Base-by-base conservation (phyloP, 1,284 basidiomycete species). In the Takashimella tepidaria region DNA sequence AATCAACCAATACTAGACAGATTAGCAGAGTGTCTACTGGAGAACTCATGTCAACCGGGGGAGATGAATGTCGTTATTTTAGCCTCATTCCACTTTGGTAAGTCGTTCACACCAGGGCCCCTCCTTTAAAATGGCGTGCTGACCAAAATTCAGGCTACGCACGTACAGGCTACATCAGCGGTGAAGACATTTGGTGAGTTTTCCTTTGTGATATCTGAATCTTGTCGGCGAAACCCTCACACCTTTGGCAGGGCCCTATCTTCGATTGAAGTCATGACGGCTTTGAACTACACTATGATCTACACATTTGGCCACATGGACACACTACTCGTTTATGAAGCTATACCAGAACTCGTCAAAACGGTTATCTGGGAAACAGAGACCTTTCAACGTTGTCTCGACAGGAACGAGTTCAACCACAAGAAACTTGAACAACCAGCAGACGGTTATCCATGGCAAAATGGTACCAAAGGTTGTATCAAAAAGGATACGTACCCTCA, bases 131-230 rank as follows among this genome's bases (percentile, higher is more conserved):
- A 20, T 21, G 5, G 16, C 10, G 22, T 5, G 16, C 41, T 27
- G 21, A 37, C 25, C 19, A 22, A 19, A n/a, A n/a, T n/a, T 11
- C 20, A 49, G 47, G 19, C n/a, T 19, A 58, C 21, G 47, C 60
- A 16, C 52, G 52, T 10, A 25, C 5, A 1, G 64, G 64, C 5
- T 42, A 41, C 6, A 52, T 53, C 3, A 55, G 56, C 20, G 66
- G 64, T 3, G 67, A 69, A 51, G 61, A 69, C 50, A 62, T 69
- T 25, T 68, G 68, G 66, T 61, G 44, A 26, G 64, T 58, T 20
- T 19, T 24, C 10, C 16, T 27, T 16, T 16, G 8, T 16, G 31
- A 8, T 37, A 16, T 8, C 16, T 16, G 16, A 16, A 8, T 37
- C 31, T 37, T n/a, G n/a, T n/a, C n/a, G n/a, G n/a, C 31, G 10